phyloP scores from a whole-genome alignment of 306 rosid species.

The Vigna radiata region DNA sequence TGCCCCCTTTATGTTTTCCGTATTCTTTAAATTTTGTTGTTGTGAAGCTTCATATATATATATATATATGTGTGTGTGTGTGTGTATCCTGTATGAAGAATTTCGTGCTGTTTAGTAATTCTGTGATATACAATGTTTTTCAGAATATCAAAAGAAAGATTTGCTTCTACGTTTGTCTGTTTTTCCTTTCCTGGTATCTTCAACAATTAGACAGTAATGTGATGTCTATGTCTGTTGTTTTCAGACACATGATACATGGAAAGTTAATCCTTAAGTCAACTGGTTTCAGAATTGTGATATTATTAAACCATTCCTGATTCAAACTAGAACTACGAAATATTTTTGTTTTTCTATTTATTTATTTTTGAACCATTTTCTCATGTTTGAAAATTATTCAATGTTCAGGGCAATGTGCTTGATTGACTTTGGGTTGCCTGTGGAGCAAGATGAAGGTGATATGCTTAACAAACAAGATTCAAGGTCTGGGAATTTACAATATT shows the following conservation, averaged over 20 bases:
- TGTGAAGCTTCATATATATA: neutral
- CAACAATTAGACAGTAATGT: neutral
- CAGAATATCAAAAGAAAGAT: neutral
- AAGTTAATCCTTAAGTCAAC: neutral
- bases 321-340: neutral
- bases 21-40: neutral
- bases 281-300: slow-evolving; percentile 21
- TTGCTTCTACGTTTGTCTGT: neutral
- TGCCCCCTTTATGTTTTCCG: neutral
- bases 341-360: neutral
- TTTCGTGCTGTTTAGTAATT: neutral
- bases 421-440: slow-evolving; percentile 84
- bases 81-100: neutral
- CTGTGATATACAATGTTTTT: neutral
- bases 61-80: too few species aligned
- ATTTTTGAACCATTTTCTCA: slow-evolving; percentile 36
- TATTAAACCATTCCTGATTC: too few species aligned
- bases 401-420: slow-evolving; percentile 95
- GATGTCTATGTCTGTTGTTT: slow-evolving; percentile 9
- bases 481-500: slow-evolving; percentile 52
- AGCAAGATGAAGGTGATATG: slow-evolving; percentile 67
- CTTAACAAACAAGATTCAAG: slow-evolving; percentile 58
- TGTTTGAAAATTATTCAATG: slow-evolving; percentile 38
- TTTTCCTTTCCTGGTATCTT: slow-evolving; percentile 5
- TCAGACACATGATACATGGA: slow-evolving; percentile 2